A percentile compares a stretch with the other conserved stretches of the same genome.
phyloP scores from a whole-genome alignment of 2,329 filamentous ascomycete genomes.

The Neurospora crassa region DNA sequence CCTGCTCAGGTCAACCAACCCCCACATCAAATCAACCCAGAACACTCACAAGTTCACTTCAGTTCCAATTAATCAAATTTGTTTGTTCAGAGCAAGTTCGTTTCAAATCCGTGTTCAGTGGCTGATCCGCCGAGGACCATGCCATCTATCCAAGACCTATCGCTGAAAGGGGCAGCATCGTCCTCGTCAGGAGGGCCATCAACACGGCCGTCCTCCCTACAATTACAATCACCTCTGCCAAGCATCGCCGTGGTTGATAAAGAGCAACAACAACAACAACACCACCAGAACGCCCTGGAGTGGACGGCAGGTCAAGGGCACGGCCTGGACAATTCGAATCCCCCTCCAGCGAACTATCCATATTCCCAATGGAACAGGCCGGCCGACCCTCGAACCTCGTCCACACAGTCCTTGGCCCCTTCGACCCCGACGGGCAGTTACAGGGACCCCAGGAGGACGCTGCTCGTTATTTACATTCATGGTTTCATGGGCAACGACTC shows the following conservation, averaged over 20 bases:
- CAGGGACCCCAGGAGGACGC: conserved; percentile 32
- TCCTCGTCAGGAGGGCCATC: background rate
- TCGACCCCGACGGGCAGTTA: conserved; percentile 23
- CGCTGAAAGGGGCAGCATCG: background rate
- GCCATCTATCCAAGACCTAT: background rate
- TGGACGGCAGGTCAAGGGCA: background rate
- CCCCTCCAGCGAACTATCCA: background rate
- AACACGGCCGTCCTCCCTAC: background rate
- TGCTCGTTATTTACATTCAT: conserved; percentile 78
- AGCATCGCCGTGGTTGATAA: background rate
- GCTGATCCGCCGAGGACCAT: background rate
- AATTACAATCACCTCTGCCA: background rate
- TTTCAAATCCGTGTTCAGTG: background rate
- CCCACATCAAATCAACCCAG: background rate
- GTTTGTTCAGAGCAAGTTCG: background rate
- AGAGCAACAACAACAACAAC: background rate
- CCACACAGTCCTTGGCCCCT: conserved; percentile 34
- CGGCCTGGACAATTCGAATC: background rate
- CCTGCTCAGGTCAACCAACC: background rate
- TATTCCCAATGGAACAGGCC: conserved; percentile 10
- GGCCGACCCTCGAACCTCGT: conserved; percentile 38
- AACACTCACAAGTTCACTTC: background rate
- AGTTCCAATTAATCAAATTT: background rate
- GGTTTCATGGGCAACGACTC: conserved; percentile 85
- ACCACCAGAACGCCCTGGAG: background rate